Base-by-base conservation (phyloP, 805 yeast genomes). In the Ogataea ramenticola region DNA sequence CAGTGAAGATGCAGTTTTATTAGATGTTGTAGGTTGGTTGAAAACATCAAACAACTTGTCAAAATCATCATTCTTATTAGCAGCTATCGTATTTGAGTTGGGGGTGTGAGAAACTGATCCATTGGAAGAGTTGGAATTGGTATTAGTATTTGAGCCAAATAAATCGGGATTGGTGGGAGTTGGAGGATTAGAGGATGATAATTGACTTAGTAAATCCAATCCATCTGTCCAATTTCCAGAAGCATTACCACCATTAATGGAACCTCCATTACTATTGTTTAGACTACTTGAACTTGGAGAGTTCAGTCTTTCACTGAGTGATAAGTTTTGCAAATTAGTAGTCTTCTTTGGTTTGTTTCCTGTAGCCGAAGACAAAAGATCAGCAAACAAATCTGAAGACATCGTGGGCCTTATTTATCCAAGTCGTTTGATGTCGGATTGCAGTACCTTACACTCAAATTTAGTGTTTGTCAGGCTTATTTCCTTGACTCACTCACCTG, bases 351-450 rank as follows among this genome's bases (percentile, higher is more conserved):
- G 52, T 34, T 46, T 46, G 14, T 37, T 22, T 17, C 49, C 31
- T 15, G 58, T 55, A 20, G 63, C 62, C 9, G 65, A 55, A 26
- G 57, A 53, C 43, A 72, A 54, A 24, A 72, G 56, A 48, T 67
- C 65, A 2, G 76, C 75, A 64, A 72, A 72, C 20, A 71, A 61
- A 49, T 71, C 76, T 35, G 55, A 53, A 3, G 57, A 50, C 59
- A 54, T 58, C n/a, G n/a, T n/a, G n/a, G n/a, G n/a, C n/a, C n/a
- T n/a, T n/a, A n/a, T n/a, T n/a, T n/a, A n/a, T n/a, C n/a, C n/a
- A n/a, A n/a, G n/a, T n/a, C n/a, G n/a, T n/a, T n/a, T n/a, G n/a
- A n/a, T n/a, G n/a, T n/a, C n/a, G n/a, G n/a, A n/a, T n/a, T n/a
- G n/a, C n/a, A n/a, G n/a, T n/a, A n/a, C n/a, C n/a, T n/a, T n/a